Evolutionary conservation across 176 grass and related monocot genomes (phyloP), one percentile per base, ranked within the genome.

Genomic region (Hordeum marinum): DNA sequence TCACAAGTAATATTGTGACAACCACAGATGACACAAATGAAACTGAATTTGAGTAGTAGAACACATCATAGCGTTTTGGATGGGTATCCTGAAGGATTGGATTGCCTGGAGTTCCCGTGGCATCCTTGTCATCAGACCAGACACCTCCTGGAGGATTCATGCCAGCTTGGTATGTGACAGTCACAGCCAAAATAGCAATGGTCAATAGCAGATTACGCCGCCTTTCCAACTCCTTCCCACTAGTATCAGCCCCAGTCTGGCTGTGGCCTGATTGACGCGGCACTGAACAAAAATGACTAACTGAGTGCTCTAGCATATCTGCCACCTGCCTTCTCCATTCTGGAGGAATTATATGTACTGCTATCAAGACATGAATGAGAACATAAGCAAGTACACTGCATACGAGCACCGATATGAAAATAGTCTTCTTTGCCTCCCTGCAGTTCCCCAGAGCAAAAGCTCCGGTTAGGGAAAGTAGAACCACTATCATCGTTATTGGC

Each of bases 91-190:
- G 70, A 76, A 89, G 83, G 61, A 89, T 61, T 1, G 83, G 88
- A 39, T 82, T 58, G 31, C 88, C 88, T 11, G 68, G 81, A 5
- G 37, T 52, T 9, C 36, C 69, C 46, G n/a, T 58, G 5, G 4
- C 40, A 63, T 75, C 23, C 11, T 45, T 39, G 50, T 82, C 71
- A 82, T 89, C 88, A 50, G 83, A 76, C 83, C 83, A 85, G 62
- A 89, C 70, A 23, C 88, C 63, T 76, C 88, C 83, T 32, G 88
- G 88, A 69, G 88, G 88, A 23, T 71, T 89, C 70, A 89, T 67
- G 37, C 88, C 88, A 85, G 87, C 87, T 85, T 89, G 77, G 61
- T 85, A 89, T 5, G 87, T 89, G 69, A 89, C 70, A 10, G 82
- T 85, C 4, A 72, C 88, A 12, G 83, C 37, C 31, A 89, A 79